Conservation (phyloP, 169 alveolate genomes). For the Besnoitia besnoiti region DNA sequence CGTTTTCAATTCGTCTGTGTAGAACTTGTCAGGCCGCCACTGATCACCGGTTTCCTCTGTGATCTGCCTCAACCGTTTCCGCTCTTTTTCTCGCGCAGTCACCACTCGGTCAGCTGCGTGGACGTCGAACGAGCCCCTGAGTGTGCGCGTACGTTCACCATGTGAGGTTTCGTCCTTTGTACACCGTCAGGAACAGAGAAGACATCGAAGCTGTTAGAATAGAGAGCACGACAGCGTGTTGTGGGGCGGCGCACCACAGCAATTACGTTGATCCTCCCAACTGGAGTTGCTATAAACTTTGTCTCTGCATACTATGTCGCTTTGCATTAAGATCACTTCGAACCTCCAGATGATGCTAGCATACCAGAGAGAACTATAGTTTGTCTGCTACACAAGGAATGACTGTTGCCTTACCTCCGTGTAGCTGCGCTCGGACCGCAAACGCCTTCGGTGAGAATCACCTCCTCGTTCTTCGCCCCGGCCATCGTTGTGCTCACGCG, state of each 20-base stretch:
- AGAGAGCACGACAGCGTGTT: too few species aligned
- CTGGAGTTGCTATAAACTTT: too few species aligned
- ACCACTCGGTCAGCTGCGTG: constrained; percentile 12
- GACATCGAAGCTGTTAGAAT: too few species aligned
- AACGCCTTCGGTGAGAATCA: background rate
- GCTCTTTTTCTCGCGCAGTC: constrained; percentile 14
- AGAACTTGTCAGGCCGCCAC: constrained; percentile 38
- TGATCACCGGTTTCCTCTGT: background rate
- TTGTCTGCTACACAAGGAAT: too few species aligned
- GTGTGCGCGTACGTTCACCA: background rate
- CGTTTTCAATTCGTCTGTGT: background rate
- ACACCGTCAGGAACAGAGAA: too few species aligned
- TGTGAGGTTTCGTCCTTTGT: background rate
- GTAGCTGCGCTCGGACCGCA: background rate
- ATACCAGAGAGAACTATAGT: too few species aligned
- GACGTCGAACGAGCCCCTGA: background rate
- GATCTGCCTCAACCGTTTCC: background rate
- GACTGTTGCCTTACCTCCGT: background rate
- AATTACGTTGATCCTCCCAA: too few species aligned
- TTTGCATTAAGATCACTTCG: too few species aligned
- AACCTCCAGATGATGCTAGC: too few species aligned
- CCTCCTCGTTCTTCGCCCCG: background rate
- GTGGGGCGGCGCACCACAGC: too few species aligned
- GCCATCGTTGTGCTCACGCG: background rate
- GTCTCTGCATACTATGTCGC: too few species aligned